These are phyloP conservation scores for Gigaspora rosea DNA, from an alignment of 192 early-diverging fungal genomes.

Conservation along the genomic window DNA sequence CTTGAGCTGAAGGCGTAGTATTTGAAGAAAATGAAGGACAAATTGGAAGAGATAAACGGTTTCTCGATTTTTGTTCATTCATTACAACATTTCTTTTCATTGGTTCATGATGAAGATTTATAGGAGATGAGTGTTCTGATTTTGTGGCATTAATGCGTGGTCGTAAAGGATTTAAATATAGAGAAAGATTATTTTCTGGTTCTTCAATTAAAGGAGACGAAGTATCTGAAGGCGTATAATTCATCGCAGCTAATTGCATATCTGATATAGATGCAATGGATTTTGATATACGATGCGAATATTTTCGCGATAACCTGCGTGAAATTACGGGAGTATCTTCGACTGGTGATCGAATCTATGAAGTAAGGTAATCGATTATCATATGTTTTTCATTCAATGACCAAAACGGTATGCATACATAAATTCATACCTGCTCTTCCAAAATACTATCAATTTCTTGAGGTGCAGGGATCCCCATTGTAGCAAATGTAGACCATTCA, in stretches of 20 bases:
- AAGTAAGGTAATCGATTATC: not conserved
- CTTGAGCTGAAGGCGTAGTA: not conserved
- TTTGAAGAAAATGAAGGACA: not conserved
- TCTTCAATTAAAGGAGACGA: not conserved
- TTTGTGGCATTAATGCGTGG: not conserved
- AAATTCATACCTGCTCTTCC: not conserved
- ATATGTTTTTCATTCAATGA: not conserved
- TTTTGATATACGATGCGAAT: not conserved
- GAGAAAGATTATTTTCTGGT: not conserved
- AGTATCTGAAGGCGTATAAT: not conserved
- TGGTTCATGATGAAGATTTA: not conserved
- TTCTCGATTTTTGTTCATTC: not conserved
- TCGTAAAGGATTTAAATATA: not conserved
- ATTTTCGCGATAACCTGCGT: not conserved
- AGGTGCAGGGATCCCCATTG: conserved; percentile 35
- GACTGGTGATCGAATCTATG: not conserved
- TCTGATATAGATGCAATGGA: conserved; percentile 10
- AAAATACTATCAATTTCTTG: not conserved
- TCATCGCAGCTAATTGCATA: conserved; percentile 7
- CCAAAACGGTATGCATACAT: not conserved
- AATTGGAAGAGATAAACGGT: not conserved
- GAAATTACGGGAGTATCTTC: not conserved
- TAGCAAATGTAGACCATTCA: conserved; percentile 41
- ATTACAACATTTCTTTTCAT: not conserved
- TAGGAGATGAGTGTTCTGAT: not conserved